Percentiles rank a stretch among this genome's conserved stretches.
phyloP scores from a whole-genome alignment of 768 basidiomycete genomes.

The Tricholoma saponaceum region DNA sequence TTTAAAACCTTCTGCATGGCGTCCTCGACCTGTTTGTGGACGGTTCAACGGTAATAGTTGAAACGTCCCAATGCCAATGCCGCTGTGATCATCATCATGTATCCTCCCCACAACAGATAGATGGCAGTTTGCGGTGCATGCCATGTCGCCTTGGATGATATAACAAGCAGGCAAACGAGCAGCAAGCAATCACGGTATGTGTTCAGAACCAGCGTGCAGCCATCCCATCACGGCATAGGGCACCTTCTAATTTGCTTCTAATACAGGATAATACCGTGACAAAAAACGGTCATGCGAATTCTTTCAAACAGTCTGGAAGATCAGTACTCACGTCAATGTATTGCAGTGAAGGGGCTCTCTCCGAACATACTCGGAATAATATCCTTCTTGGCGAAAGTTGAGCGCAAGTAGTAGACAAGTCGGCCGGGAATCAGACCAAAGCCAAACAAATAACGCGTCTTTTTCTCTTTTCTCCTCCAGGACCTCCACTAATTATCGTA shows the following conservation, averaged over 20 bases:
- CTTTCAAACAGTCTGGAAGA: not conserved
- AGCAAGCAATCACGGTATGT: not conserved
- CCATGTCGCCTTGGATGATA: not conserved
- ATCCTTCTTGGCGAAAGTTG: not conserved
- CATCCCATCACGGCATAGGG: not conserved
- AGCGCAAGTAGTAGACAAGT: no score
- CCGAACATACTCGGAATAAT: not conserved
- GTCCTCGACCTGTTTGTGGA: not conserved
- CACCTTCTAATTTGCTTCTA: no score
- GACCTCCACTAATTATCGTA: not conserved
- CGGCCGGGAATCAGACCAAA: not conserved
- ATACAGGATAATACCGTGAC: no score
- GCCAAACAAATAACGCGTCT: not conserved
- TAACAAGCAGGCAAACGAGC: not conserved
- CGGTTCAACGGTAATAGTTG: not conserved
- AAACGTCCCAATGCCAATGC: not conserved
- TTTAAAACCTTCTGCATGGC: not conserved
- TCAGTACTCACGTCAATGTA: not conserved
- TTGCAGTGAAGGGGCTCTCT: not conserved
- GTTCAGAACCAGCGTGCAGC: not conserved
- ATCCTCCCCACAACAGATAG: not conserved
- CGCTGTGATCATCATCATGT: not conserved
- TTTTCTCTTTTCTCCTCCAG: no score
- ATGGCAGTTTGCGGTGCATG: not conserved
- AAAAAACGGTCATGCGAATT: not conserved